These are phyloP conservation scores for Sedum album DNA, from an alignment of 164 flowering plant species.

Conservation along the genomic window DNA sequence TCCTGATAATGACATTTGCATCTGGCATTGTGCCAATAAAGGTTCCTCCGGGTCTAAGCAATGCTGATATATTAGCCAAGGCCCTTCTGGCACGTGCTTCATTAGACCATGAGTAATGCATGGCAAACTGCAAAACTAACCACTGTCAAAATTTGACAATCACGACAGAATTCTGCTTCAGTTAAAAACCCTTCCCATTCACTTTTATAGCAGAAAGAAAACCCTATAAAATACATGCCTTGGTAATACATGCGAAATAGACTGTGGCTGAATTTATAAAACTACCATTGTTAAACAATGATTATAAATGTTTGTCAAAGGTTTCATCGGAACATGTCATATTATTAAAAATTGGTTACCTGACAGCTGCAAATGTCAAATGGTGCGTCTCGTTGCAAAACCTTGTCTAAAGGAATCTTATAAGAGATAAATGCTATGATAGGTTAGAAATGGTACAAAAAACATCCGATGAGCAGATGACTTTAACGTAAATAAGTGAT, in stretches of 20 bases:
- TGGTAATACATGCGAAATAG: too few species aligned
- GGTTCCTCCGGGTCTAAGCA: too few species aligned
- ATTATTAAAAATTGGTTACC: constrained; percentile 28
- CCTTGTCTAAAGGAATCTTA: constrained; percentile 64
- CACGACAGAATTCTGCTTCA: neutral
- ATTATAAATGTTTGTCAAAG: neutral
- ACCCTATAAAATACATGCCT: neutral
- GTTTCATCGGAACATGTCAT: neutral
- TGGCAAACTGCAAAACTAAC: neutral
- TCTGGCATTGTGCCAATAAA: too few species aligned
- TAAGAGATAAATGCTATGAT: neutral
- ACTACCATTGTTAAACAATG: too few species aligned
- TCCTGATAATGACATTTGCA: too few species aligned
- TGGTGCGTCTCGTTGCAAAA: constrained; percentile 82
- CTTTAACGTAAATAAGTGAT: too few species aligned
- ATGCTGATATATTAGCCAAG: too few species aligned
- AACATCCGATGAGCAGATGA: neutral
- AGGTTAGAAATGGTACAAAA: neutral
- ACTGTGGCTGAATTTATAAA: too few species aligned
- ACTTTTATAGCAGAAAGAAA: neutral
- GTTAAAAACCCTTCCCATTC: neutral
- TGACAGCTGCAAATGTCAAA: constrained; percentile 96
- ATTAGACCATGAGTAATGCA: too few species aligned
- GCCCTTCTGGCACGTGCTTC: too few species aligned
- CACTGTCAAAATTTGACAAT: neutral